Evolutionary conservation across 139 green algal genomes (phyloP), one percentile per base, ranked within the genome.

Genomic region (Tetradesmus obliquus): DNA sequence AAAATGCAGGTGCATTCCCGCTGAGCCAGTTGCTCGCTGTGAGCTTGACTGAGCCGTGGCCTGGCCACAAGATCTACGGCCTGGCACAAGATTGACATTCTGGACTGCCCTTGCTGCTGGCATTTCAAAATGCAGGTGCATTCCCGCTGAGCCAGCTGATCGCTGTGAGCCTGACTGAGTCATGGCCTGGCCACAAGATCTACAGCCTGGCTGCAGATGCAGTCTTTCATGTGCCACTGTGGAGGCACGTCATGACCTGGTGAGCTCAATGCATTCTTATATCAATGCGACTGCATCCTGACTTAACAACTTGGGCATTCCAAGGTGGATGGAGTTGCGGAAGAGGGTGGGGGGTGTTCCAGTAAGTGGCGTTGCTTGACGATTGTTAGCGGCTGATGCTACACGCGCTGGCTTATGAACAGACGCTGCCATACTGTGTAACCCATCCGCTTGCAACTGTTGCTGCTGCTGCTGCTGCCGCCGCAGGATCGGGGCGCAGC

Each of bases 211-310:
- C 66, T 32, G 87, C 87, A 12, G 74, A 84, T 57, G 60, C 45
- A 0, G 87, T 91, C 8, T 91, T 91, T n/a, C 19, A 90, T 7
- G 22, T 90, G 8, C 86, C 86, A 32, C 32, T 90, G 9, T 90
- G 86, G 86, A 66, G 53, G 66, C 86, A 84, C 20, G 86, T 90
- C 69, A 90, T 90, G 86, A 90, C 66, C 3, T 90, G 86, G 83
- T 88, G 57, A 87, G 82, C 6, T n/a, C n/a, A n/a, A n/a, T n/a
- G n/a, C n/a, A n/a, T n/a, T n/a, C n/a, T n/a, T n/a, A n/a, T n/a
- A n/a, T n/a, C n/a, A n/a, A n/a, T n/a, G n/a, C n/a, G n/a, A n/a
- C n/a, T n/a, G n/a, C n/a, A n/a, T n/a, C n/a, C n/a, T n/a, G n/a
- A n/a, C n/a, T n/a, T n/a, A n/a, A n/a, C n/a, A n/a, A n/a, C n/a